Base-by-base conservation (phyloP, 495 filamentous ascomycete species). In the Aspergillus ellipticus region DNA sequence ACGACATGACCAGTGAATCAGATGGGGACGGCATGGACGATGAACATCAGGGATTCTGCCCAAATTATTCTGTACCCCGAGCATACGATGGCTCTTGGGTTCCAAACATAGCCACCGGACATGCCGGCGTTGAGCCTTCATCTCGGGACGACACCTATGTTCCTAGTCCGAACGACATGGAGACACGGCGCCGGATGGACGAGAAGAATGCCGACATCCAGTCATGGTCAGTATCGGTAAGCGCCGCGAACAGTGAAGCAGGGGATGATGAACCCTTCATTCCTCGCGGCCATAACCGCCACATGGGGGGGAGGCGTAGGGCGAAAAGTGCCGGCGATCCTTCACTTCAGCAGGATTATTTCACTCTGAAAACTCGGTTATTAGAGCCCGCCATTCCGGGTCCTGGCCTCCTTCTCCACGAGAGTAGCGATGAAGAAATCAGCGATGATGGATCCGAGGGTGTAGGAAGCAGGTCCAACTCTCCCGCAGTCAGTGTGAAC, bases 261-360 rank as follows among this genome's bases (percentile, higher is more conserved):
- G 73, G 67, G 9, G 73, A 70, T 54, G 68, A 68, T 53, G 68
- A 68, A n/a, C 33, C 59, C 28, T 50, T 64, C 21, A 54, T 39
- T 17, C 49, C 49, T 31, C 59, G 66, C 19, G 64, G 62, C 20
- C 64, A 60, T 39, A 58, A 55, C 22, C 54, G 55, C 15, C 53
- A 61, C 16, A 29, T 61, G 13, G 58, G 65, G 31, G 66, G 45
- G 31, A 59, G 76, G 53, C 67, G 67, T 20, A 67, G 79, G 57
- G 76, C 79, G 15, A 76, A 72, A 50, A 82, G 79, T 53, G 70
- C 76, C 16, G 77, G 78, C 20, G 75, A 74, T 26, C 69, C 66
- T 39, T 73, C 71, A 1, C 62, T 74, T 26, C 68, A 77, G 42
- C 67, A 70, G 15, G 76, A 77, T 39, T 75, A 76, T 53, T 75